Conservation (phyloP, 768 basidiomycete genomes). For the Favolaschia claudopus region DNA sequence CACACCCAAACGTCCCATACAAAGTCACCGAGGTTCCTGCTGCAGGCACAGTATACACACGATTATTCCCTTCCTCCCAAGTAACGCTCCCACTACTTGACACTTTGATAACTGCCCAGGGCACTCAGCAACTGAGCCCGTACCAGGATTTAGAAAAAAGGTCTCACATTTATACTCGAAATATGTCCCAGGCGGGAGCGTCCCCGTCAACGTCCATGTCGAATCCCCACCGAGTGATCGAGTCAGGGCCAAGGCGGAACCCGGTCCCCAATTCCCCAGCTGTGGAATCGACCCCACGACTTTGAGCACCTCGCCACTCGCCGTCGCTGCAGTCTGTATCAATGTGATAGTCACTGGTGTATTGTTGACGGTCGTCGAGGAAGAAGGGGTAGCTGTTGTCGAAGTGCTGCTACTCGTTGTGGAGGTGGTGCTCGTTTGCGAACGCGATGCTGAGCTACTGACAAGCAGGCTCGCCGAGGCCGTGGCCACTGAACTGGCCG, state of each 20-base stretch:
- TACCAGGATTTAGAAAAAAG: not conserved
- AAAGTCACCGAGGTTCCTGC: not conserved
- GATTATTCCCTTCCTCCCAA: not conserved
- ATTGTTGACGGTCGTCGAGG: not conserved
- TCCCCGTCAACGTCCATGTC: constrained; percentile 5
- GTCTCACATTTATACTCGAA: constrained; percentile 17
- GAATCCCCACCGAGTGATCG: not conserved
- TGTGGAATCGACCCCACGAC: constrained; percentile 16
- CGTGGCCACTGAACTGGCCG: too few species aligned
- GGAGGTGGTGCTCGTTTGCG: not conserved
- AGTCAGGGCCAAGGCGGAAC: constrained; percentile 1
- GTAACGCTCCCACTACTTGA: not conserved
- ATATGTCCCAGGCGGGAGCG: not conserved
- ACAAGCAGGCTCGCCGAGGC: too few species aligned
- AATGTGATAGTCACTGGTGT: constrained; percentile 5
- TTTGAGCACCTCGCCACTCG: constrained; percentile 3
- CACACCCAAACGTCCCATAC: not conserved
- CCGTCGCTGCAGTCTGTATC: constrained; percentile 4
- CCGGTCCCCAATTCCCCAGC: constrained; percentile 10
- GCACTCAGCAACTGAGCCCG: too few species aligned
- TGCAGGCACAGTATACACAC: not conserved
- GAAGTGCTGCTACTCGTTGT: not conserved
- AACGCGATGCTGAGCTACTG: not conserved
- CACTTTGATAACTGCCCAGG: constrained; percentile 8
- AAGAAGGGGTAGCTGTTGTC: not conserved